These are phyloP conservation scores for Diaporthe sp. DNA, from an alignment of 2,329 filamentous ascomycete species.

Conservation along the genomic window DNA sequence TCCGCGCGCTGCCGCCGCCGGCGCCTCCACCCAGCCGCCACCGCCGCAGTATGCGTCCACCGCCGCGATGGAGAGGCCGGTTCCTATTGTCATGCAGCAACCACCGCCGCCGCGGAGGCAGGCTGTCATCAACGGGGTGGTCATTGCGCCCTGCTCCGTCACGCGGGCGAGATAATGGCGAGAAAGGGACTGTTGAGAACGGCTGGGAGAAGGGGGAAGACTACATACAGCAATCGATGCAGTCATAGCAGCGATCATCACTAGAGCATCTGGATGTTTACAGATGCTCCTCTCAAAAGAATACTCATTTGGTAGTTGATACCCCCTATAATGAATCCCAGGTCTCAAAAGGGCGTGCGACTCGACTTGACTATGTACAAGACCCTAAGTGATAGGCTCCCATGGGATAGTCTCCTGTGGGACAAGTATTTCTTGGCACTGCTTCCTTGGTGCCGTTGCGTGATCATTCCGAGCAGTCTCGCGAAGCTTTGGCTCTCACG, in stretches of 20 bases:
- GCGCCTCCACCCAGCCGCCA: neutral
- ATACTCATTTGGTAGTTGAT: neutral
- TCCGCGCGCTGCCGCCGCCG: neutral
- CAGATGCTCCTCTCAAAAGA: neutral
- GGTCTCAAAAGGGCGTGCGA: neutral
- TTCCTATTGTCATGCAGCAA: neutral
- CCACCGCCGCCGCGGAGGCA: neutral
- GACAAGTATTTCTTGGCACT: neutral
- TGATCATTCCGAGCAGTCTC: too few relatives aligned
- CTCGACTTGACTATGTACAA: neutral
- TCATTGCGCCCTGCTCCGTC: neutral
- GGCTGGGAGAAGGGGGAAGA: neutral
- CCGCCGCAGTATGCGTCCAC: neutral
- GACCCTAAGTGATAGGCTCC: neutral
- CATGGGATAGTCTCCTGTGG: neutral
- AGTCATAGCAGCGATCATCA: neutral
- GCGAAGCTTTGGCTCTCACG: too few relatives aligned
- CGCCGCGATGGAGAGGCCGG: neutral
- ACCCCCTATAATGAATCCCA: neutral
- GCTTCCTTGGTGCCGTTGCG: neutral
- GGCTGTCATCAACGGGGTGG: neutral
- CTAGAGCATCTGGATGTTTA: neutral
- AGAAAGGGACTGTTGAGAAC: too few relatives aligned
- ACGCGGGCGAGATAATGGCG: neutral
- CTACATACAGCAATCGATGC: neutral